These are phyloP conservation scores for Boletus sensibilis DNA, from an alignment of 768 basidiomycete species.

Conservation along the genomic window DNA sequence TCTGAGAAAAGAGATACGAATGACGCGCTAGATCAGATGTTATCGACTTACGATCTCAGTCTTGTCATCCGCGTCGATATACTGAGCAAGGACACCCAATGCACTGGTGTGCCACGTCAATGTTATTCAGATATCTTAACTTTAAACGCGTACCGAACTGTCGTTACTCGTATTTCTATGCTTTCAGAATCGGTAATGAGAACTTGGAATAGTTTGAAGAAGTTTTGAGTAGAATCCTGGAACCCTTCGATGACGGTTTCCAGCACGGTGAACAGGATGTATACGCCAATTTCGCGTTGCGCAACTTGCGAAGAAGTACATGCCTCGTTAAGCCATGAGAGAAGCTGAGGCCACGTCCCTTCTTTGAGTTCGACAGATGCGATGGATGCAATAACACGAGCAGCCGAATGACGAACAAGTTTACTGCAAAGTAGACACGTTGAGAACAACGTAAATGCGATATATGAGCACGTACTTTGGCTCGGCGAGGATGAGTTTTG, in stretches of 20 bases:
- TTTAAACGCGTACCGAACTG: conserved; percentile 58
- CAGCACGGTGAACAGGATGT: conserved; percentile 85
- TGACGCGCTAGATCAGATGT: neutral
- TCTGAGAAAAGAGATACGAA: conserved; percentile 41
- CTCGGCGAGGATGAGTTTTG: conserved; percentile 75
- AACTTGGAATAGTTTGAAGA: conserved; percentile 77
- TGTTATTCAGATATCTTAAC: neutral
- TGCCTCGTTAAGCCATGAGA: conserved; percentile 83
- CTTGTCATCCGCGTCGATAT: conserved; percentile 87
- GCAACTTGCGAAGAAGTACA: conserved; percentile 63
- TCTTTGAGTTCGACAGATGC: conserved; percentile 82
- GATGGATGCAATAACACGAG: conserved; percentile 91
- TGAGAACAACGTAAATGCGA: neutral
- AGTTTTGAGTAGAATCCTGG: conserved; percentile 65
- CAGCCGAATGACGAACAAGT: conserved; percentile 88
- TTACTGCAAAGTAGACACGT: conserved; percentile 48
- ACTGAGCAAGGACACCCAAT: conserved; percentile 91
- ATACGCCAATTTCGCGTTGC: conserved; percentile 91
- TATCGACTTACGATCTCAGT: conserved; percentile 65
- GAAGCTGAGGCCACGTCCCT: conserved; percentile 80
- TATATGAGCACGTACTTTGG: conserved; percentile 53
- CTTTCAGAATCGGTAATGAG: conserved; percentile 83
- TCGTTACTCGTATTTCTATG: conserved; percentile 85
- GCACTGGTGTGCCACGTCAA: conserved; percentile 45
- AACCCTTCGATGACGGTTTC: conserved; percentile 92